Percentiles rank a stretch among this genome's conserved stretches.
These are phyloP conservation scores for Amanita brunnescens DNA, from an alignment of 768 basidiomycete genomes.

Conservation along the genomic window DNA sequence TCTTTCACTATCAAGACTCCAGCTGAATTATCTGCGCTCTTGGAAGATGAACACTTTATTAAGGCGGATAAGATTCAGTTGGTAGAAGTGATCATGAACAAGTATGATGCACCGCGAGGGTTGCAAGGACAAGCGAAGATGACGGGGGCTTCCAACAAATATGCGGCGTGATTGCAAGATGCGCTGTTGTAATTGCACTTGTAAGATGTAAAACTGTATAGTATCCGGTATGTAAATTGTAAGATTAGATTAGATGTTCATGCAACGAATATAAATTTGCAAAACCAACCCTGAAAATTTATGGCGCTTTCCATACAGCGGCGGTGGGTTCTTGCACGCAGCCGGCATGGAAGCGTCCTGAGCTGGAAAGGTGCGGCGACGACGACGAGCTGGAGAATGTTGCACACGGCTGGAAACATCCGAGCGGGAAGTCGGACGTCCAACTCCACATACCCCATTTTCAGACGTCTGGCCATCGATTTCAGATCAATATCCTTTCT, in stretches of 20 bases:
- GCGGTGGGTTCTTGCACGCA: slow-evolving; percentile 16
- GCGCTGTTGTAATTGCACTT: too few relatives aligned
- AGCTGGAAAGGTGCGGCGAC: slow-evolving; percentile 32
- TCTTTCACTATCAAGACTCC: slow-evolving; percentile 66
- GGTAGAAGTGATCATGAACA: slow-evolving; percentile 73
- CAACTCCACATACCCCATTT: slow-evolving; percentile 8
- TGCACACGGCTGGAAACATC: slow-evolving; percentile 27
- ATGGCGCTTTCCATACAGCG: slow-evolving; percentile 24
- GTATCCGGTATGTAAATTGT: too few relatives aligned
- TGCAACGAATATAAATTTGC: slow-evolving; percentile 4
- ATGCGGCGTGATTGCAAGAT: too few relatives aligned
- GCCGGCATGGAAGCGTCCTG: slow-evolving; percentile 17
- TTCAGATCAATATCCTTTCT: slow-evolving; percentile 15
- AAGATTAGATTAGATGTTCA: slow-evolving; percentile 24
- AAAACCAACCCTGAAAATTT: slow-evolving; percentile 5
- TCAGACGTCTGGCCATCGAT: slow-evolving; percentile 9
- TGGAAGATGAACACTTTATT: slow-evolving; percentile 55
- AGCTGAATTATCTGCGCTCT: slow-evolving; percentile 54
- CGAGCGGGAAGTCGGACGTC: slow-evolving; percentile 19
- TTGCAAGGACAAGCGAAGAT: slow-evolving; percentile 50
- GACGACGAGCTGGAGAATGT: slow-evolving; percentile 18
- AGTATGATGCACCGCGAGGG: slow-evolving; percentile 60
- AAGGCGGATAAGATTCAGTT: slow-evolving; percentile 62
- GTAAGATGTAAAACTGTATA: too few relatives aligned
- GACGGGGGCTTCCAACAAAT: slow-evolving; percentile 36